phyloP scores from a whole-genome alignment of 2,329 filamentous ascomycete species.

The Fusarium brevicatenulatum region DNA sequence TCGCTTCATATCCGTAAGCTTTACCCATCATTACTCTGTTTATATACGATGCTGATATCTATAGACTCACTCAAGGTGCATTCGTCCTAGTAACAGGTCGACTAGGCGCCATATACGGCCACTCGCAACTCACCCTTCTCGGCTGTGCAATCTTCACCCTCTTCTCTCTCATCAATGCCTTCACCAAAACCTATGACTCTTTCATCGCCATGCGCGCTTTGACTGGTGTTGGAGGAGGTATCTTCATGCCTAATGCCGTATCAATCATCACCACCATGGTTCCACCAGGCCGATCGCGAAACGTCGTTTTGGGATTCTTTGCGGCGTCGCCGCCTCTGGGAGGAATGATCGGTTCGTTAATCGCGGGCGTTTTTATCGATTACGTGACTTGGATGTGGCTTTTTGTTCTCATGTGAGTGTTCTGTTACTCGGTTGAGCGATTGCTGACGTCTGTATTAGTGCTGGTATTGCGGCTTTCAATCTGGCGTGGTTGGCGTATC shows the following conservation, averaged over 20 bases:
- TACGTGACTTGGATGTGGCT: neutral
- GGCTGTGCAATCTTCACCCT: conserved; percentile 55
- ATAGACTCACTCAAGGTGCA: conserved; percentile 59
- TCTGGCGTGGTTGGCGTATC: conserved; percentile 1
- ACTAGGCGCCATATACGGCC: conserved; percentile 63
- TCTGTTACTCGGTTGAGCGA: fast-evolving
- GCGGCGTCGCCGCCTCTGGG: conserved; percentile 52
- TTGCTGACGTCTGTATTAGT: neutral
- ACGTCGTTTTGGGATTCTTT: conserved; percentile 31
- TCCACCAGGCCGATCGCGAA: conserved; percentile 53
- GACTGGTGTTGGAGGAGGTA: conserved; percentile 58
- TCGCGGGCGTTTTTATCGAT: neutral
- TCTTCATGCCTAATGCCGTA: conserved; percentile 64
- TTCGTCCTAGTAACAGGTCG: conserved; percentile 64
- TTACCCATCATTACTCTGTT: fast-evolving
- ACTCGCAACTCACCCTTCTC: conserved; percentile 55
- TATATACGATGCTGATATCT: fast-evolving
- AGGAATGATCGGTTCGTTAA: conserved; percentile 25
- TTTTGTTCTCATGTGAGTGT: conserved; percentile 10
- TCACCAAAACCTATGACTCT: conserved; percentile 53
- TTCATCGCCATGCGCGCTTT: conserved; percentile 58
- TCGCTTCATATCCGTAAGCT: conserved; percentile 13
- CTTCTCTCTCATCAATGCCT: conserved; percentile 57
- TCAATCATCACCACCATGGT: conserved; percentile 60
- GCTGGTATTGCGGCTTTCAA: conserved; percentile 10